Evolutionary conservation across 148 eudicot genomes (phyloP).

Genomic region (Oxyria digyna): DNA sequence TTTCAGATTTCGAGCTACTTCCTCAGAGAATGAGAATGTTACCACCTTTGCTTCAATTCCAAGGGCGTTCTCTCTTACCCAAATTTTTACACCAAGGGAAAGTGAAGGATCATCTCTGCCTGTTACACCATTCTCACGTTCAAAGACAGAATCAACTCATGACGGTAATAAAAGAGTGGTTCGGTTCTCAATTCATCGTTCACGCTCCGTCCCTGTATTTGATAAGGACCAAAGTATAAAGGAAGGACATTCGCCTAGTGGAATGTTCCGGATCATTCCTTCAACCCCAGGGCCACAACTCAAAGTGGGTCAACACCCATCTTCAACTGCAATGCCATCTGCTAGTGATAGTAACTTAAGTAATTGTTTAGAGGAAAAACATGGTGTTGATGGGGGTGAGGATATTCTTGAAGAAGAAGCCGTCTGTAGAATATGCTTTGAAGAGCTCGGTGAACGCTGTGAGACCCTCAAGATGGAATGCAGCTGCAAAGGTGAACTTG

Average conservation of each 20-base stretch:
- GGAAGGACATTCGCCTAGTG: constrained; percentile 32
- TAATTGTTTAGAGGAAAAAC: constrained; percentile 36
- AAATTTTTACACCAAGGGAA: constrained; percentile 44
- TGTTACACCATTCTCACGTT: constrained; percentile 57
- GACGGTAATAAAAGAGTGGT: constrained; percentile 46
- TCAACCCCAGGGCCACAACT: too few relatives aligned
- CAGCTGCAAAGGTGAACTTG: constrained; percentile 93
- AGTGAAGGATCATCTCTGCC: constrained; percentile 70
- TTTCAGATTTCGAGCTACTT: constrained; percentile 17
- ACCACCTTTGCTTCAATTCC: constrained; percentile 25
- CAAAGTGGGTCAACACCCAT: too few relatives aligned
- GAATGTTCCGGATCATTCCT: constrained; percentile 61
- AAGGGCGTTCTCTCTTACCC: constrained; percentile 51
- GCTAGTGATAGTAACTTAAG: neutral
- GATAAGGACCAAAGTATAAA: constrained; percentile 49
- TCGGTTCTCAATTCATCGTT: constrained; percentile 44
- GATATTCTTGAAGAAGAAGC: constrained; percentile 90
- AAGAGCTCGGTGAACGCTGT: constrained; percentile 69
- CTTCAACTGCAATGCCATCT: constrained; percentile 19
- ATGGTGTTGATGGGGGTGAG: constrained; percentile 38
- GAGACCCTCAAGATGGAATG: constrained; percentile 93
- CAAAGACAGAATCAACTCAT: constrained; percentile 73
- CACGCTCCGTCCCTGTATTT: constrained; percentile 71
- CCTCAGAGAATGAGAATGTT: too few relatives aligned
- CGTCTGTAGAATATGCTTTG: constrained; percentile 90